Evolutionary conservation across 2,329 filamentous ascomycete species (phyloP).

Genomic region (Allantophomopsis cytisporea): DNA sequence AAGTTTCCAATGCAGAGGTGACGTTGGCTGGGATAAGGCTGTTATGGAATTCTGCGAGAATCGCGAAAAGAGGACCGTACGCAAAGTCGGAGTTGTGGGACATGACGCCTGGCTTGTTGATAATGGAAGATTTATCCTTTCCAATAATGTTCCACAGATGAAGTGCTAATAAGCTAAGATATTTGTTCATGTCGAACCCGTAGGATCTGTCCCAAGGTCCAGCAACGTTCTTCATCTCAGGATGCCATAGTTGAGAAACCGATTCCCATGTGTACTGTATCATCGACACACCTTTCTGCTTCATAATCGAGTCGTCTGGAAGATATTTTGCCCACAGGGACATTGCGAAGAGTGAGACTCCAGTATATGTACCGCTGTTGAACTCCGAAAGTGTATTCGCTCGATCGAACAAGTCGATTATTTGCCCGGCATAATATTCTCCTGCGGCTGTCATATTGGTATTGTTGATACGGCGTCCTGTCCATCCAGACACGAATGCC

Average conservation of each 20-base stretch:
- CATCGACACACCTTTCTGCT: slow-evolving; percentile 34
- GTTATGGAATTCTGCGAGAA: slow-evolving; percentile 34
- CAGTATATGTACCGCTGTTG: slow-evolving; percentile 44
- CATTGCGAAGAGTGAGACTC: slow-evolving; percentile 44
- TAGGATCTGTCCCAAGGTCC: slow-evolving; percentile 53
- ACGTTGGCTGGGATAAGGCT: slow-evolving; percentile 27
- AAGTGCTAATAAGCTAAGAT: slow-evolving; percentile 40
- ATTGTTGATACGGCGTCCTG: slow-evolving; percentile 36
- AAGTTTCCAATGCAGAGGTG: slow-evolving; percentile 25
- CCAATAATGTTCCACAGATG: slow-evolving; percentile 46
- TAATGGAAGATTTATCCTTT: slow-evolving; percentile 18
- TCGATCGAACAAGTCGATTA: slow-evolving; percentile 41
- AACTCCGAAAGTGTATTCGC: slow-evolving; percentile 42
- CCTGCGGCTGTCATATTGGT: slow-evolving; percentile 44
- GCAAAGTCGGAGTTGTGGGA: slow-evolving; percentile 45
- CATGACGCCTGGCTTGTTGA: slow-evolving; percentile 22
- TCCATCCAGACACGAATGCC: slow-evolving; percentile 46
- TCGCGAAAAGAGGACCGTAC: slow-evolving; percentile 40
- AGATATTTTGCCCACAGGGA: slow-evolving; percentile 47
- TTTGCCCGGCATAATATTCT: slow-evolving; percentile 38
- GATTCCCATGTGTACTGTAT: slow-evolving; percentile 37
- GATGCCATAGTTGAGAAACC: slow-evolving; percentile 39
- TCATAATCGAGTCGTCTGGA: slow-evolving; percentile 36
- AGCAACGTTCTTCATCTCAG: slow-evolving; percentile 43
- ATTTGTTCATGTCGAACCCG: slow-evolving; percentile 50